A percentile compares a stretch with the other conserved stretches of the same genome.
Evolutionary conservation across 176 grass and related monocot species (phyloP).

Genomic region (Calamus simplicifolius): DNA sequence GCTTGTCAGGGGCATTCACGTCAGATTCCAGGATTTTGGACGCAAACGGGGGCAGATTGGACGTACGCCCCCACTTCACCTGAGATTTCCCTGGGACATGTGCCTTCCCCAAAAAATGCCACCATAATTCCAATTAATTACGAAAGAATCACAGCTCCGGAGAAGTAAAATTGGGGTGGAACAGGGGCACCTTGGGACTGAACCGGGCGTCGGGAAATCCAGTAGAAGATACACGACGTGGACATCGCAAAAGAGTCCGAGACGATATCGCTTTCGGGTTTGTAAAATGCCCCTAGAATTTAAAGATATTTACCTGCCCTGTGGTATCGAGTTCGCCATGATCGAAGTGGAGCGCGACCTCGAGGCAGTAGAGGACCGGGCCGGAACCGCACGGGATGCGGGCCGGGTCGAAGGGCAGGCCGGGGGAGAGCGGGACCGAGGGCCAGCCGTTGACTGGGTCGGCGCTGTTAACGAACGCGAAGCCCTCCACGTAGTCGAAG

Average conservation of each 20-base stretch:
- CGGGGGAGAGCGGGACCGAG: constrained; percentile 43
- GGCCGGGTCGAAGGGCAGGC: constrained; percentile 37
- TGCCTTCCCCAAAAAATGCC: too few species aligned
- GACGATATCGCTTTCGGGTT: too few species aligned
- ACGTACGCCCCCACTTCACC: too few species aligned
- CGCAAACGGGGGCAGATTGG: too few species aligned
- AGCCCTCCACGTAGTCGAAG: constrained; percentile 93
- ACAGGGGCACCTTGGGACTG: neutral
- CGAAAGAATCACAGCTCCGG: too few species aligned
- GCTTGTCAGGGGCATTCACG: constrained; percentile 14
- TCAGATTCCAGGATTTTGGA: constrained; percentile 2
- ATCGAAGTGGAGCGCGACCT: constrained; percentile 73
- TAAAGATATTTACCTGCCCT: constrained; percentile 41
- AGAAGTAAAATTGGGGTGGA: too few species aligned
- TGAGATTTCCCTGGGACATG: too few species aligned
- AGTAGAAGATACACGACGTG: constrained; percentile 30
- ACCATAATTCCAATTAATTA: too few species aligned
- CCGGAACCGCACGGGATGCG: constrained; percentile 40
- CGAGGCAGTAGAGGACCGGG: constrained; percentile 85
- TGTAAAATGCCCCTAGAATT: constrained; percentile 10
- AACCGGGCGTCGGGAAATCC: constrained; percentile 40
- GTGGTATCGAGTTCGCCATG: constrained; percentile 19
- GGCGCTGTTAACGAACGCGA: constrained; percentile 54
- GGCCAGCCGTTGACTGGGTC: constrained; percentile 86
- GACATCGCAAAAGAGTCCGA: constrained; percentile 11